phyloP scores from a whole-genome alignment of 192 early-diverging fungal species.

The Endogone sp. region DNA sequence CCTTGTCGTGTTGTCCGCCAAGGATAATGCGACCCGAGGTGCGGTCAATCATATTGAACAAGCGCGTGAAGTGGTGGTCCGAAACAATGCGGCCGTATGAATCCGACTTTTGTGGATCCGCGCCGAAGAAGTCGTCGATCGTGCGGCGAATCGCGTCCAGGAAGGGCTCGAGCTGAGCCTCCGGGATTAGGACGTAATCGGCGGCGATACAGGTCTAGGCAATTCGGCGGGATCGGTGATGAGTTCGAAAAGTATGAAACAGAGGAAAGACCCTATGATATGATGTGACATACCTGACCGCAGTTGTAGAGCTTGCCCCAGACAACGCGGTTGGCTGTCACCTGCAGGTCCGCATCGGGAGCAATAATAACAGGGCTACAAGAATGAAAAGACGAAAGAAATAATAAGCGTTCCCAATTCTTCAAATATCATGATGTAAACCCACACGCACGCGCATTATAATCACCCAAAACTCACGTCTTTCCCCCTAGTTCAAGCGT shows the following conservation, averaged over 20 bases:
- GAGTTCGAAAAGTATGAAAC: not conserved
- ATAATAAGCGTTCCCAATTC: not conserved
- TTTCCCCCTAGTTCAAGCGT: constrained; percentile 96
- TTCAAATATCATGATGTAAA: not conserved
- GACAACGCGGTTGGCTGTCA: constrained; percentile 66
- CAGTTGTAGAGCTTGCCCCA: constrained; percentile 84
- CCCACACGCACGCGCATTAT: not conserved
- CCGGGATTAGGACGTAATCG: constrained; percentile 67
- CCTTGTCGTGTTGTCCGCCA: constrained; percentile 58
- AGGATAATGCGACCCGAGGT: constrained; percentile 47
- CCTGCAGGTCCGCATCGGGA: constrained; percentile 57
- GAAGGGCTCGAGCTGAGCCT: constrained; percentile 41
- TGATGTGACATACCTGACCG: constrained; percentile 64
- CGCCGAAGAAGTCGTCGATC: constrained; percentile 36
- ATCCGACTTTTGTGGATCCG: constrained; percentile 32
- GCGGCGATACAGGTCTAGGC: constrained; percentile 71
- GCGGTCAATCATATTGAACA: constrained; percentile 41
- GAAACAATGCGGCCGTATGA: constrained; percentile 61
- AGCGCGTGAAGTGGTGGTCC: constrained; percentile 57
- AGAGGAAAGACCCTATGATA: not conserved
- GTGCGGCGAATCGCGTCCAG: constrained; percentile 35
- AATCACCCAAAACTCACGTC: constrained; percentile 27
- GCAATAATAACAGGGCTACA: constrained; percentile 60
- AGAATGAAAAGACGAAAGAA: not conserved
- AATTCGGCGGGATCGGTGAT: constrained; percentile 6